These are phyloP conservation scores for Luvunga scandens DNA, from an alignment of 345 rosid species.

Conservation along the genomic window DNA sequence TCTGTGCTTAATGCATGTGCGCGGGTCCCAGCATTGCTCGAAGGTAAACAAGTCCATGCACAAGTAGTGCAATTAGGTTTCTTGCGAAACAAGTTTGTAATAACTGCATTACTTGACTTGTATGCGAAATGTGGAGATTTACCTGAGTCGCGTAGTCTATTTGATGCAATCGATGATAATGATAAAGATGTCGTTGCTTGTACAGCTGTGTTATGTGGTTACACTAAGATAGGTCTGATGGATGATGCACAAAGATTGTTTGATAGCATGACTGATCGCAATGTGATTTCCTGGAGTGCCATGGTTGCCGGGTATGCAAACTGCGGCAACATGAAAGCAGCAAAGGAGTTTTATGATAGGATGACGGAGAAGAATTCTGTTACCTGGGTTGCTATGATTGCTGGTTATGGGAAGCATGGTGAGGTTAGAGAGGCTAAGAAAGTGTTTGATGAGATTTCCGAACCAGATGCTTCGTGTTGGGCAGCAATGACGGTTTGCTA, in stretches of 20 bases:
- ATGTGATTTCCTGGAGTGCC: slow-evolving; percentile 45
- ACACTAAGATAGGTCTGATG: slow-evolving; percentile 44
- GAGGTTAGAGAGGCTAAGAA: slow-evolving; percentile 37
- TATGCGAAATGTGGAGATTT: slow-evolving; percentile 48
- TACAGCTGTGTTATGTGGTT: slow-evolving; percentile 67
- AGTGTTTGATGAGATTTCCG: slow-evolving; percentile 37
- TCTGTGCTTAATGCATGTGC: slow-evolving; percentile 73
- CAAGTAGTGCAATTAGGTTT: slow-evolving; percentile 46
- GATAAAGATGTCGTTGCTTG: slow-evolving; percentile 58
- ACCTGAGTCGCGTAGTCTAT: slow-evolving; percentile 42
- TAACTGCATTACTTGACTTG: slow-evolving; percentile 45
- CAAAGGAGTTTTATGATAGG: slow-evolving; percentile 35
- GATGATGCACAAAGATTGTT: slow-evolving; percentile 35
- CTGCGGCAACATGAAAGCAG: slow-evolving; percentile 36
- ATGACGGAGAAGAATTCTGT: slow-evolving; percentile 35
- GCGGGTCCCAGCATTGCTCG: slow-evolving; percentile 27
- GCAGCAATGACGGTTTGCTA: slow-evolving; percentile 56
- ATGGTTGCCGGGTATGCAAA: slow-evolving; percentile 58
- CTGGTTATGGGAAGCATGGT: slow-evolving; percentile 48
- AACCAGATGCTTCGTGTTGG: slow-evolving; percentile 43
- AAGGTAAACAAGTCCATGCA: slow-evolving; percentile 55
- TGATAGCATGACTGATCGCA: slow-evolving; percentile 29
- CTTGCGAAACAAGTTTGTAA: slow-evolving; percentile 33
- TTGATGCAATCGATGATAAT: slow-evolving; percentile 42
- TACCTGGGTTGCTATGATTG: slow-evolving; percentile 51